phyloP scores from a whole-genome alignment of 1,284 basidiomycete species.

The Neolentinus lepideus region DNA sequence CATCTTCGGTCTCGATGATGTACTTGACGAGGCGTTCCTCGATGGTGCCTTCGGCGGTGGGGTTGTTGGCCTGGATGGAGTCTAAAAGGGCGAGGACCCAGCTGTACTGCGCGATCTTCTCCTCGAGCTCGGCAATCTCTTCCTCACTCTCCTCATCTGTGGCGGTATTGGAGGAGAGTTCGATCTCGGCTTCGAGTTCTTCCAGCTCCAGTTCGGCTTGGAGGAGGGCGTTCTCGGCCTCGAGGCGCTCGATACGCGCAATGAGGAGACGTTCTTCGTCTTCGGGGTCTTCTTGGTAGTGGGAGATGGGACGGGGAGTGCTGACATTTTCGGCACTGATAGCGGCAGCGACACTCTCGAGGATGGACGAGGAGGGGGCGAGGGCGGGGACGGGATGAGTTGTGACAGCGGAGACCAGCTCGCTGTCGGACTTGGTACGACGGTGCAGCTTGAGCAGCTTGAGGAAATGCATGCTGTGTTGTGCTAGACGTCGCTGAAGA shows the following conservation, averaged over 20 bases:
- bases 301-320: neutral
- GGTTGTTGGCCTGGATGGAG: neutral
- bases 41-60: neutral
- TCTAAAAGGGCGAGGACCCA: neutral
- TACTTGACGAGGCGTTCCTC: neutral
- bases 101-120: neutral
- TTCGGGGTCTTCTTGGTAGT: neutral
- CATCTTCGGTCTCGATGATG: neutral
- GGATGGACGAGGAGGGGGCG: neutral
- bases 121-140: neutral
- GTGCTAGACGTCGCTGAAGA: neutral
- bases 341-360: neutral
- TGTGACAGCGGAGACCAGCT: neutral
- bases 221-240: neutral
- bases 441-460: neutral
- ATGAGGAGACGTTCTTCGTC: neutral
- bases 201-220: neutral
- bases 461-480: neutral
- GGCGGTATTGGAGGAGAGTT: neutral
- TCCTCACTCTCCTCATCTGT: neutral
- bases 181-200: neutral
- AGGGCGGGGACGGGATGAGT: neutral
- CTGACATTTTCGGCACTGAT: neutral
- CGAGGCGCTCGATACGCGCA: neutral
- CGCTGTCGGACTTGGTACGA: neutral